Evolutionary conservation across 345 rosid genomes (phyloP).

Genomic region (Pseudoturritis turrita): DNA sequence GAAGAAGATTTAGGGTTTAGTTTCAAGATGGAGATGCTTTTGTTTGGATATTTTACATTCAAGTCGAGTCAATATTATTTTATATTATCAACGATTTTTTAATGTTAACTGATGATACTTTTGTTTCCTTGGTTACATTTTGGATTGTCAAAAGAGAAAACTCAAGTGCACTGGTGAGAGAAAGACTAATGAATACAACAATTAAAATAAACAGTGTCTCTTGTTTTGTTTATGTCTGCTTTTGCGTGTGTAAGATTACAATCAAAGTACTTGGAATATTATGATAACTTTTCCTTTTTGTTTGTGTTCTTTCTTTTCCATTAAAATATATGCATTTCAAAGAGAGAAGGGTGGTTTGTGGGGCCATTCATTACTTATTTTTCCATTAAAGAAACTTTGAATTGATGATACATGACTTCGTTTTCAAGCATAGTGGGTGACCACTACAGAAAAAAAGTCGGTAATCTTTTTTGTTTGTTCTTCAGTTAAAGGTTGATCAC

Average conservation of each 20-base stretch:
- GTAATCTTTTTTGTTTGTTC: constrained; percentile 19
- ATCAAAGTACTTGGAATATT: constrained; percentile 31
- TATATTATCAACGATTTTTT: neutral
- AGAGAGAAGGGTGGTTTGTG: constrained; percentile 15
- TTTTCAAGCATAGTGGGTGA: constrained; percentile 61
- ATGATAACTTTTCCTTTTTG: constrained; percentile 24
- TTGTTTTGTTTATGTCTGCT: constrained; percentile 14
- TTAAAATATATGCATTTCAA: neutral
- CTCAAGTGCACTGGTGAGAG: constrained; percentile 17
- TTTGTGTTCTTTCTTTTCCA: neutral
- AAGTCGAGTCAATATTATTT: constrained; percentile 13
- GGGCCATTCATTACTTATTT: constrained; percentile 18
- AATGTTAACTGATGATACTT: neutral
- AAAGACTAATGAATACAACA: constrained; percentile 13
- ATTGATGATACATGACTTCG: constrained; percentile 36
- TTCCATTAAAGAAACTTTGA: constrained; percentile 18
- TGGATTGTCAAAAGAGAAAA: neutral
- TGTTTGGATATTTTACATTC: constrained; percentile 1
- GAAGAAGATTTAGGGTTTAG: constrained; percentile 21
- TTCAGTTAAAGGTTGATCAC: constrained; percentile 37
- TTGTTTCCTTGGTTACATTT: constrained; percentile 12
- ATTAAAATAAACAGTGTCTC: neutral
- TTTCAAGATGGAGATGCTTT: neutral
- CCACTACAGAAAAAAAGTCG: constrained; percentile 25
- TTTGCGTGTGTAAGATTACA: constrained; percentile 27